Percentiles rank a stretch among this genome's conserved stretches.
Evolutionary conservation across 176 grass and related monocot species (phyloP).

Genomic region (Phyllostachys edulis): DNA sequence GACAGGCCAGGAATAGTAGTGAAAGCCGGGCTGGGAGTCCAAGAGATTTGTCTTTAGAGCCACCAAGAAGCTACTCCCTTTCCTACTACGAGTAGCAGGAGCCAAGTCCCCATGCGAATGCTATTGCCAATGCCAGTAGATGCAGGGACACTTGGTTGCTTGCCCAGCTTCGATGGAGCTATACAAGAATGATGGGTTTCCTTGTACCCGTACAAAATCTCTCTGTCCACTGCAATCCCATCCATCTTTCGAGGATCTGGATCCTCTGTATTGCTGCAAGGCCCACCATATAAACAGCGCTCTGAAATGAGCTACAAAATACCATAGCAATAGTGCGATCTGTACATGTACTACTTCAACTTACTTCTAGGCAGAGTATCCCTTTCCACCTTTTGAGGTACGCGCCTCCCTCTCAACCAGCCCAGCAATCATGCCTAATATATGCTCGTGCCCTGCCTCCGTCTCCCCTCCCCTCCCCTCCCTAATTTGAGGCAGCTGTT

Average conservation of each 20-base stretch:
- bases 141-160: background rate
- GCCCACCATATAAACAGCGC: too few species aligned
- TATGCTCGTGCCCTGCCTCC: conserved; percentile 34
- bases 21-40: conserved; percentile 30
- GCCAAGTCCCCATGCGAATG: conserved; percentile 35
- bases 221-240: conserved; percentile 30
- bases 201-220: conserved; percentile 83
- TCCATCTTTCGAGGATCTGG: background rate
- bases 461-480: background rate
- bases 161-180: too few species aligned
- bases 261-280: too few species aligned
- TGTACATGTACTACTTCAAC: too few species aligned
- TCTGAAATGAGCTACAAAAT: too few species aligned
- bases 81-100: too few species aligned
- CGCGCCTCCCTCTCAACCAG: background rate
- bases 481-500: too few species aligned
- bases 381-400: background rate
- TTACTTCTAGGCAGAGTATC: too few species aligned
- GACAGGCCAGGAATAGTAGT: too few species aligned
- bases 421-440: conserved; percentile 46
- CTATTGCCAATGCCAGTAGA: too few species aligned
- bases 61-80: too few species aligned
- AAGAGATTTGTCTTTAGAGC: conserved; percentile 56
- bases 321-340: too few species aligned
- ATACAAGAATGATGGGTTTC: conserved; percentile 66